Base-by-base conservation (phyloP, 306 rosid genomes). In the Oemleria cerasiformis region DNA sequence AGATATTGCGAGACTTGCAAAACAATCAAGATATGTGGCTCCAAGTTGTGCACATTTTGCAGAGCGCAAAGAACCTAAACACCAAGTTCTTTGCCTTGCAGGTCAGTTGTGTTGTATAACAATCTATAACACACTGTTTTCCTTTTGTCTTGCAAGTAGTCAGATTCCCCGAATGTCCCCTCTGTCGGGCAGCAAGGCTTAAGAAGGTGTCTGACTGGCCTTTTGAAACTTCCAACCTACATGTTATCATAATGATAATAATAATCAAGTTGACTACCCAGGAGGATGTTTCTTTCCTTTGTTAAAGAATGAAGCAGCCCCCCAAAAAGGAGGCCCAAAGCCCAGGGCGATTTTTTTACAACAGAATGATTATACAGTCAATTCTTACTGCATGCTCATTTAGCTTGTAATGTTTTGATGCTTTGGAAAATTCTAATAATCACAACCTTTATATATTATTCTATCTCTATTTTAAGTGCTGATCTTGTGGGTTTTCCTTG, bases 11-110 rank as follows among this genome's bases (percentile, higher is more conserved):
- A 21, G 97, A 95, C 73, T 80, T 95, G 80, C 99, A 95, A 84
- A 89, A 86, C 34, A 95, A 95, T 85, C 89, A 91, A 0, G 96
- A 95, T 36, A 95, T 89, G 95, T 95, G 99, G 99, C 92, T 95
- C 30, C 99, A 95, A 87, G 99, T 95, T 63, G 96, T 95, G 92
- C 99, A 88, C 84, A 85, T 95, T 76, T 77, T 95, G 73, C 97
- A 87, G 59, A 91, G 85, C 72, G 77, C 99, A 61, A 84, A 82
- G 57, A 91, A 80, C 82, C 75, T 95, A 36, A 95, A 95, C 77
- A 95, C 99, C 54, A 95, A 95, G 87, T 95, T 95, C 87, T 95
- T 91, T 56, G 99, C 99, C 70, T 81, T 95, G 82, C 99, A 91
- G 99, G 99, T 95, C 75, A n/a, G 90, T 78, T 80, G 19, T 36